Evolutionary conservation across 345 rosid species (phyloP).

Genomic region (Theobroma cacao): DNA sequence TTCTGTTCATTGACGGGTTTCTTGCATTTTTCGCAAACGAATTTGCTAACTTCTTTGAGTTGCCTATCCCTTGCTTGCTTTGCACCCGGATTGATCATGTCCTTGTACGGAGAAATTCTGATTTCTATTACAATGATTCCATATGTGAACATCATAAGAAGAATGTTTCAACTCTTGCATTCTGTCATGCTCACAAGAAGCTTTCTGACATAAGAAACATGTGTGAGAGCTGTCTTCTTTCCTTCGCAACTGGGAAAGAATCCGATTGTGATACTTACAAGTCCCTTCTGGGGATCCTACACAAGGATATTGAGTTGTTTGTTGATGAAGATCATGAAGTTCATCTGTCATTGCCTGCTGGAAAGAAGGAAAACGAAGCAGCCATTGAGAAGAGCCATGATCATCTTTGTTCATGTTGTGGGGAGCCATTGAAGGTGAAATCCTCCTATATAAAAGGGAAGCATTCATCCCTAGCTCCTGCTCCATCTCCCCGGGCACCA

Average conservation of each 20-base stretch:
- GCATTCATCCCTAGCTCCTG: slow-evolving; percentile 46
- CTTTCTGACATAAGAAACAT: slow-evolving; percentile 72
- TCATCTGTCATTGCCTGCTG: slow-evolving; percentile 36
- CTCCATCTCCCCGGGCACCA: slow-evolving; percentile 59
- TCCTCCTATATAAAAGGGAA: slow-evolving; percentile 23
- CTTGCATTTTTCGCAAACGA: slow-evolving; percentile 62
- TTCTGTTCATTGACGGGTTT: slow-evolving; percentile 68
- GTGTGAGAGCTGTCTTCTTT: slow-evolving; percentile 94
- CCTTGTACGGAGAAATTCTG: slow-evolving; percentile 39
- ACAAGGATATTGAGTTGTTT: slow-evolving; percentile 70
- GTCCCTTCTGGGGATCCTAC: slow-evolving; percentile 72
- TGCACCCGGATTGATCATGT: slow-evolving; percentile 83
- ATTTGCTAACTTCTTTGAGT: slow-evolving; percentile 72
- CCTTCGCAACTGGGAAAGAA: slow-evolving; percentile 80
- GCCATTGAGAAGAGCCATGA: slow-evolving; percentile 18
- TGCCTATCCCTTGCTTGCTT: slow-evolving; percentile 75
- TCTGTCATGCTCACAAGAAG: slow-evolving; percentile 78
- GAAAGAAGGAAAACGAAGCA: slow-evolving; percentile 34
- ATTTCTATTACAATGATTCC: slow-evolving; percentile 77
- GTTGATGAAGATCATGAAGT: slow-evolving; percentile 59
- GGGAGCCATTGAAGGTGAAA: slow-evolving; percentile 55
- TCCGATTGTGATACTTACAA: slow-evolving; percentile 73
- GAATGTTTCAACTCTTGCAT: slow-evolving; percentile 72
- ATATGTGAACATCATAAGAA: slow-evolving; percentile 79
- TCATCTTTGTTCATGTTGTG: slow-evolving; percentile 63